Conservation (phyloP, 805 yeast species). For the Candida pini region DNA sequence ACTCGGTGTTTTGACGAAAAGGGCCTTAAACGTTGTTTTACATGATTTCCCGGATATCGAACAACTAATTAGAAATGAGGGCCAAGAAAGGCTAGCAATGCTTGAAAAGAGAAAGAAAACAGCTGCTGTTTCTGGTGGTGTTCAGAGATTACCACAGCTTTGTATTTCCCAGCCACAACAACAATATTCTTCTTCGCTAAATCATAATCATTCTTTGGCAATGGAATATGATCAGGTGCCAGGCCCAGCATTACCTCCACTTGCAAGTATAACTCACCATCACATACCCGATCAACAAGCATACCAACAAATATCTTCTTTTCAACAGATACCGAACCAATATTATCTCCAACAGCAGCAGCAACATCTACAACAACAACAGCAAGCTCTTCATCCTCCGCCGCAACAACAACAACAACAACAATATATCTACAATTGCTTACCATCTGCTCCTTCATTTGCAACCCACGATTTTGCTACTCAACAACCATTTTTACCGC, state of each 20-base stretch:
- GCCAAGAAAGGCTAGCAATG: slow-evolving; percentile 70
- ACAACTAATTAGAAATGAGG: slow-evolving; percentile 68
- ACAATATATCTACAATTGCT: neutral
- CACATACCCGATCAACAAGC: neutral
- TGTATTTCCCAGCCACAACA: slow-evolving; percentile 4
- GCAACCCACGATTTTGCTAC: no score
- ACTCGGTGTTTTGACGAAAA: slow-evolving; percentile 63
- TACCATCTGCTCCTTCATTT: neutral
- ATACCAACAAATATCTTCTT: neutral
- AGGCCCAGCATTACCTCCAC: slow-evolving; percentile 36
- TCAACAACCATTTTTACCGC: no score
- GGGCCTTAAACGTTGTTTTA: slow-evolving; percentile 52
- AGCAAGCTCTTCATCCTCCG: neutral
- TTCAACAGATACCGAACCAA: neutral
- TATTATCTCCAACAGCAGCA: neutral
- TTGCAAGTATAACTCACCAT: slow-evolving; percentile 5
- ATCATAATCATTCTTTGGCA: slow-evolving; percentile 27
- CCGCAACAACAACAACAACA: neutral
- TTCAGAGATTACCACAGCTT: slow-evolving; percentile 8
- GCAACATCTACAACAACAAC: neutral
- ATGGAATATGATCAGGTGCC: slow-evolving; percentile 30
- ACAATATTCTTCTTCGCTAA: slow-evolving; percentile 5
- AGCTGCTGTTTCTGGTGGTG: slow-evolving; percentile 28
- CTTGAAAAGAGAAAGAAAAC: slow-evolving; percentile 54
- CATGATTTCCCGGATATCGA: slow-evolving; percentile 62